Base-by-base conservation (phyloP, 1,139 yeast genomes). In the Entelexis sorbosivorans region DNA sequence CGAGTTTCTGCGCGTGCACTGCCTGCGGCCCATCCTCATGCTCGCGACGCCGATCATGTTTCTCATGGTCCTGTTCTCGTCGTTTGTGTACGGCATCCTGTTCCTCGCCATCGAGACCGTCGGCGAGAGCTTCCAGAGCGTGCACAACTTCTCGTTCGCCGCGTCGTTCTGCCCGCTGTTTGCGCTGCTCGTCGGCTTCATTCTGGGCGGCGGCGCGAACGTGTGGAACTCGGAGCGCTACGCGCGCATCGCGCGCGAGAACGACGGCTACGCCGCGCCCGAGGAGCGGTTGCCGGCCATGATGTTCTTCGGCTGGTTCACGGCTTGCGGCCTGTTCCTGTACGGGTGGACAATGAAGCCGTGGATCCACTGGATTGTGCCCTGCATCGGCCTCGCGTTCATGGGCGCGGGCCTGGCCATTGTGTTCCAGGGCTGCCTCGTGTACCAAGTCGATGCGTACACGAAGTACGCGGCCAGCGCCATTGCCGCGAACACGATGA, bases 401-500 rank as follows among this genome's bases (percentile, higher is more conserved):
- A 73, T 79, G 60, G 87, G 85, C 0, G 67, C 72, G 55, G 88
- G 88, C 1, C 72, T 79, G 59, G 76, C 82, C 56, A 70, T 77
- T 60, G 72, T 80, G 62, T 72, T 76, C 74, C 69, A 78, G 67
- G 72, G 79, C 62, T 67, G 75, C 61, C 65, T 83, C 54, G 74
- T 76, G 52, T 83, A 82, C 60, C 70, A 82, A 43, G 79, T 79
- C 7, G 82, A 79, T 63, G 76, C 82, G 0, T 82, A 80, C 63
- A 70, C 76, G 31, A 67, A 70, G 26, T 78, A 74, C 56, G 79
- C 88, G 11, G 95, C 95, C 0, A 79, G 88, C 11, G 93, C 88
- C 0, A 73, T 85, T 65, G 94, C 93, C 6, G 88, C 89, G 11
- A 84, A 81, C 63, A 79, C 85, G 33, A 74, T 85, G 56, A 69